A percentile compares a stretch with the other conserved stretches of the same genome.
Evolutionary conservation across 2,329 filamentous ascomycete genomes (phyloP).

Genomic region (Pleurostoma richardsiae): DNA sequence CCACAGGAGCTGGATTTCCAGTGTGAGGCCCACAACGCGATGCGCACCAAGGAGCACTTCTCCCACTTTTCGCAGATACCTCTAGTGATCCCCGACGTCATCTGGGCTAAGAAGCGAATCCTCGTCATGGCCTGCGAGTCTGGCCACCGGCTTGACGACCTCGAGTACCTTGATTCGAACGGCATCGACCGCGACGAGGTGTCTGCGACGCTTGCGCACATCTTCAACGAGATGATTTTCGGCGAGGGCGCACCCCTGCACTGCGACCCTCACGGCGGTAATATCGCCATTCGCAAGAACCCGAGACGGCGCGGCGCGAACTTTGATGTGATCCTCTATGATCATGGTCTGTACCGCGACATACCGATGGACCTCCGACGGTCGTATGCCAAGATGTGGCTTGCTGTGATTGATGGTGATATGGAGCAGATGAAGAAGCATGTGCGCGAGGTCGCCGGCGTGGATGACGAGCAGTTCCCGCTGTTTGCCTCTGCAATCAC

Average conservation of each 20-base stretch:
- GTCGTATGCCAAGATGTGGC: conserved; percentile 94
- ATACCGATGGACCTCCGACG: conserved; percentile 75
- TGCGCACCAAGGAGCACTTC: conserved; percentile 76
- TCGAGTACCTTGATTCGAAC: conserved; percentile 78
- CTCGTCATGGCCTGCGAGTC: conserved; percentile 93
- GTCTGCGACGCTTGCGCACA: conserved; percentile 78
- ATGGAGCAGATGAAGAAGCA: conserved; percentile 83
- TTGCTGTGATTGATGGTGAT: conserved; percentile 89
- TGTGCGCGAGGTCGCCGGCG: conserved; percentile 80
- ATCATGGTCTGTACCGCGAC: conserved; percentile 93
- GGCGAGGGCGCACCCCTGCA: conserved; percentile 83
- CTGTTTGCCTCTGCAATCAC: conserved; percentile 96
- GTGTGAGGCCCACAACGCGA: conserved; percentile 80
- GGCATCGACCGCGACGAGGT: conserved; percentile 93
- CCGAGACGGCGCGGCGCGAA: conserved; percentile 57
- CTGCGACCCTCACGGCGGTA: conserved; percentile 95
- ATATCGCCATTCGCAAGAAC: conserved; percentile 86
- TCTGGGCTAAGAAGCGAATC: conserved; percentile 85
- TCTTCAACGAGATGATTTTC: conserved; percentile 99
- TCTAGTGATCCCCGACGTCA: conserved; percentile 80
- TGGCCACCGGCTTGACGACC: conserved; percentile 81
- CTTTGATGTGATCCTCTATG: conserved; percentile 94
- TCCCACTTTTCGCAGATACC: conserved; percentile 67
- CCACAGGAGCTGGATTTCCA: conserved; percentile 90
- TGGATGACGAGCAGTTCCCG: conserved; percentile 85